These are phyloP conservation scores for Fusarium algeriense DNA, from an alignment of 2,329 filamentous ascomycete genomes.

Conservation along the genomic window DNA sequence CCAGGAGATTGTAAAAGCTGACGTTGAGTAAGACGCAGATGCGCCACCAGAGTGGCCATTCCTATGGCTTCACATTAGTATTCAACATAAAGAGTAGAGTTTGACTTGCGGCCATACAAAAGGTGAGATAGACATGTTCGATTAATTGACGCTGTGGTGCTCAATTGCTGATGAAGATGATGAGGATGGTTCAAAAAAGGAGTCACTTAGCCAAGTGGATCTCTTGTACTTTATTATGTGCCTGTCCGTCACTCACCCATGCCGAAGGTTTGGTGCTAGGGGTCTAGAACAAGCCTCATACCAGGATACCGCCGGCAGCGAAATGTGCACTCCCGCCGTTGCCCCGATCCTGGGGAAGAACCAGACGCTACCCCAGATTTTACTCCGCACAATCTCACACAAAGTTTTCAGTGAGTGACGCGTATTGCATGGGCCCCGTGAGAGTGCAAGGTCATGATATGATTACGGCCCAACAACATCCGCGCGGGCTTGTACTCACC, in stretches of 20 bases:
- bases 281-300: constrained; percentile 3
- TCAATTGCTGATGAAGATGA: background rate
- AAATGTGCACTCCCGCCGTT: background rate
- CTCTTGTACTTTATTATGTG: background rate
- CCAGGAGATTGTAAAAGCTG: constrained; percentile 9
- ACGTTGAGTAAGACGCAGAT: constrained; percentile 3
- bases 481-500: too few relatives aligned
- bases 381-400: background rate
- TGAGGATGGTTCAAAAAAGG: background rate
- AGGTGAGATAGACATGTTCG: background rate
- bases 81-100: fast-evolving
- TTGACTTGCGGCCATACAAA: background rate
- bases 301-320: background rate
- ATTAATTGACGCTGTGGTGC: background rate
- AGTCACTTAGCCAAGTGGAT: background rate
- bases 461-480: too few relatives aligned
- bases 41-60: constrained; percentile 22
- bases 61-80: background rate
- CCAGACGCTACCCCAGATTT: background rate
- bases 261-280: background rate
- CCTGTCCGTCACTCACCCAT: background rate
- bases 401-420: background rate
- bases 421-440: background rate
- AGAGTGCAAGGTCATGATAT: background rate
- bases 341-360: background rate